These are phyloP conservation scores for Thielaviopsis populi DNA, from an alignment of 2,329 filamentous ascomycete species.

Conservation along the genomic window DNA sequence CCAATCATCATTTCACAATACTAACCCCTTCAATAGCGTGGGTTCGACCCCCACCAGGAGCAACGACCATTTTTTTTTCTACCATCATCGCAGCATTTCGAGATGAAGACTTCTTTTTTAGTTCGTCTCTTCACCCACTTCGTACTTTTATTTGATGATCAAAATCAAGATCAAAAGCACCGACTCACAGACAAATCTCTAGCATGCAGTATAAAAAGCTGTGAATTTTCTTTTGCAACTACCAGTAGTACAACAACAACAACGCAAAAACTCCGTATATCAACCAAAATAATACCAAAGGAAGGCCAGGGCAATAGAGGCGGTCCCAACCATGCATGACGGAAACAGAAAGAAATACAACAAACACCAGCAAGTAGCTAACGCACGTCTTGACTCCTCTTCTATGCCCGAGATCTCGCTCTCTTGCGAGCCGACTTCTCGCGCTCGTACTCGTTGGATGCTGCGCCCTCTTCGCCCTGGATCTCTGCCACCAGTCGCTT, in stretches of 20 bases:
- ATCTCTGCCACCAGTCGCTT: constrained; percentile 85
- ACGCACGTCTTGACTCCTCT: background rate
- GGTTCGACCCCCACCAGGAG: constrained; percentile 19
- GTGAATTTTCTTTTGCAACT: background rate
- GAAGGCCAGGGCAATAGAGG: background rate
- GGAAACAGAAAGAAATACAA: background rate
- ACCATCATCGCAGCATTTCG: background rate
- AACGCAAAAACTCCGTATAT: constrained; percentile 1
- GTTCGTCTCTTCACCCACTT: background rate
- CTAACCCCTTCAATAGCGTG: constrained; percentile 17
- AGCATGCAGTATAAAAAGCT: background rate
- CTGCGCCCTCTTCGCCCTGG: constrained; percentile 78
- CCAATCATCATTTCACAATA: constrained; percentile 13
- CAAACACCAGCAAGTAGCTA: background rate
- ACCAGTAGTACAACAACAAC: background rate
- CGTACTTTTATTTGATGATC: background rate
- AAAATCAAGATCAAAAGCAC: too few relatives aligned
- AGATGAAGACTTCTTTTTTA: background rate
- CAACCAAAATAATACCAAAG: background rate
- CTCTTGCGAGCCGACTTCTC: constrained; percentile 64
- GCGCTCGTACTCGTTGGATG: constrained; percentile 76
- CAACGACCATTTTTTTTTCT: constrained; percentile 14
- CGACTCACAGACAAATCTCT: too few relatives aligned
- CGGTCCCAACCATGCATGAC: background rate
- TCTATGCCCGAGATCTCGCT: constrained; percentile 30